Conservation (phyloP, 768 basidiomycete genomes). For the Lentinula edodes region DNA sequence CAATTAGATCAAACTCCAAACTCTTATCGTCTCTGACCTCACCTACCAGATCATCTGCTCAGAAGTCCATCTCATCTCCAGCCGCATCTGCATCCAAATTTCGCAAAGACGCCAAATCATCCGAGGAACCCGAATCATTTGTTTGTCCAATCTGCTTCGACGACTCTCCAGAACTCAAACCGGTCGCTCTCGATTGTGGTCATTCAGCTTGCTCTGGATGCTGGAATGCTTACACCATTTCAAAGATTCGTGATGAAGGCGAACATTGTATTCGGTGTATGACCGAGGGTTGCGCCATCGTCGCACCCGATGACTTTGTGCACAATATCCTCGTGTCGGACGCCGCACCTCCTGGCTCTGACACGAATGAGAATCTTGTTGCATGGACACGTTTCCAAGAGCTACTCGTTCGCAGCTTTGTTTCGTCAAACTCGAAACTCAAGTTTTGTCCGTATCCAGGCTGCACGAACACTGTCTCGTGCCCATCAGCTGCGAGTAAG, state of each 20-base stretch:
- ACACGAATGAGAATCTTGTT: conserved; percentile 38
- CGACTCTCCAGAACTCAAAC: conserved; percentile 53
- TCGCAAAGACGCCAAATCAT: conserved; percentile 20
- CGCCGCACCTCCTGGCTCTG: neutral
- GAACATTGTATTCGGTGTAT: conserved; percentile 73
- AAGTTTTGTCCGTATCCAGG: conserved; percentile 95
- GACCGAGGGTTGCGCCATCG: conserved; percentile 68
- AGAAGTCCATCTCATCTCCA: conserved; percentile 18
- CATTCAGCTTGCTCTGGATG: conserved; percentile 82
- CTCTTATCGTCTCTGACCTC: conserved; percentile 24
- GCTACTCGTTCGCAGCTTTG: conserved; percentile 86
- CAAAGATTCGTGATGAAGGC: conserved; percentile 81
- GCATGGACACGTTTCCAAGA: conserved; percentile 74
- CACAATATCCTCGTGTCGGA: conserved; percentile 39
- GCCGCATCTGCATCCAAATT: conserved; percentile 18
- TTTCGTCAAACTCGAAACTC: conserved; percentile 73
- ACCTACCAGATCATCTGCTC: conserved; percentile 22
- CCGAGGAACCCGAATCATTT: conserved; percentile 46
- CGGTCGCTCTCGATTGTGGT: conserved; percentile 71
- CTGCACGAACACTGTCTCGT: conserved; percentile 93
- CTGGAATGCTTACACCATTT: conserved; percentile 74
- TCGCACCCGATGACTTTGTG: conserved; percentile 62
- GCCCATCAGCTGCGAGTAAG: conserved; percentile 74
- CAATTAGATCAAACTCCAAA: conserved; percentile 32
- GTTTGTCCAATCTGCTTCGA: conserved; percentile 94